Evolutionary conservation across 129 eudicot genomes (phyloP), one percentile per base, ranked within the genome.

Genomic region (Oenanthe sinensis): DNA sequence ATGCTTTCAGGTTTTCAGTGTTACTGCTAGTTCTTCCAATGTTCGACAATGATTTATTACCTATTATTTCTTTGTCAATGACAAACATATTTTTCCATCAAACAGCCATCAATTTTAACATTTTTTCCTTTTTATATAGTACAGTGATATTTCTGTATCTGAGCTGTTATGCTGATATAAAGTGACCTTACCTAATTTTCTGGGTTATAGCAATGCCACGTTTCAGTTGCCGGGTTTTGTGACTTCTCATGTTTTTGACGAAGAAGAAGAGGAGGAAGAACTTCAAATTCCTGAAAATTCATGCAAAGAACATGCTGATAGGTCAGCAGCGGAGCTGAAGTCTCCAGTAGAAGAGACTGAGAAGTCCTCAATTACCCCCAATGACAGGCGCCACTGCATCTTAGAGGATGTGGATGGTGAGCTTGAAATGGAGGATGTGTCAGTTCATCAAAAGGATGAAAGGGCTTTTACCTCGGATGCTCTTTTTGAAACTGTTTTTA

Each of bases 351-450:
- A 84, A 72, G 92, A 80, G 76, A 75, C 78, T 71, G 98, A 89
- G 72, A 85, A 84, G 39, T 79, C 78, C 55, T 71, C 84, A 69
- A 82, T 68, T 55, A 86, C 98, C 39, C 93, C 98, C 75, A 91
- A 71, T 73, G 98, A 91, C 83, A 87, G 92, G 85, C 98, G 90
- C 47, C 96, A 89, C 83, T 84, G 85, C 84, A 86, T 91, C 72
- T 87, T 94, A 83, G 98, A 94, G 85, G 98, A 91, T 79, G 98
- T 95, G 36, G 94, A 95, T 81, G 97, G 97, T 81, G 98, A 95
- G 81, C 97, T 95, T 71, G 98, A 95, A 83, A 93, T 91, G 98
- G 98, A 93, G 85, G 98, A 93, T 88, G 97, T 91, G 28, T 91
- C 96, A 46, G 91, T 87, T 65, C 85, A 84, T 85, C 88, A 82